Percentiles rank a stretch among this genome's conserved stretches.
Conservation (phyloP, 2,329 filamentous ascomycete species). For the Claviceps purpurea region DNA sequence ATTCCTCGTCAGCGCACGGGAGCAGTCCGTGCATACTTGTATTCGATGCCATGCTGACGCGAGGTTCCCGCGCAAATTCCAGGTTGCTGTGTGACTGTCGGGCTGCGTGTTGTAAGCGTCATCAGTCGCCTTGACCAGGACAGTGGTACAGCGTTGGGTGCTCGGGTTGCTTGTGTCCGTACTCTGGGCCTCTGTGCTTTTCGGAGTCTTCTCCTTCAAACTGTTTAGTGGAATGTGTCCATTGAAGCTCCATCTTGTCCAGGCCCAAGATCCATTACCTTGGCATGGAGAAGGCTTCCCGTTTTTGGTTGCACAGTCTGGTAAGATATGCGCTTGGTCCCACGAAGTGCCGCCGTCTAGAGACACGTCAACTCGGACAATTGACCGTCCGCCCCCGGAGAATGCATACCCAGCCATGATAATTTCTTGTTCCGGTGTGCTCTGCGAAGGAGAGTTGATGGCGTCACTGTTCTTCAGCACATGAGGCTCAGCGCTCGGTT, state of each 20-base stretch:
- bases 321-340: conserved; percentile 47
- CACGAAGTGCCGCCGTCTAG: conserved; percentile 50
- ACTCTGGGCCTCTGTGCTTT: conserved; percentile 4
- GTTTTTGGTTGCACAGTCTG: conserved; percentile 27
- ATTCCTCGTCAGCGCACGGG: conserved; percentile 3
- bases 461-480: neutral
- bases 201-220: conserved; percentile 10
- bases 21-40: conserved; percentile 22
- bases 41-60: conserved; percentile 56
- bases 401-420: conserved; percentile 51
- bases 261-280: conserved; percentile 44
- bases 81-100: conserved; percentile 44
- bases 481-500: neutral
- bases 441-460: neutral
- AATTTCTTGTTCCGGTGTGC: conserved; percentile 14
- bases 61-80: conserved; percentile 51
- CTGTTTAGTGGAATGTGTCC: conserved; percentile 27
- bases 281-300: conserved; percentile 16
- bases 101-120: conserved; percentile 55
- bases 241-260: conserved; percentile 49
- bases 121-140: conserved; percentile 54
- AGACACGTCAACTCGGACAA: conserved; percentile 54
- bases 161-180: conserved; percentile 11
- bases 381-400: conserved; percentile 51
- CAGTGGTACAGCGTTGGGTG: conserved; percentile 27